Base-by-base conservation (phyloP, 1,139 yeast species). In the Spathaspora sp. region DNA sequence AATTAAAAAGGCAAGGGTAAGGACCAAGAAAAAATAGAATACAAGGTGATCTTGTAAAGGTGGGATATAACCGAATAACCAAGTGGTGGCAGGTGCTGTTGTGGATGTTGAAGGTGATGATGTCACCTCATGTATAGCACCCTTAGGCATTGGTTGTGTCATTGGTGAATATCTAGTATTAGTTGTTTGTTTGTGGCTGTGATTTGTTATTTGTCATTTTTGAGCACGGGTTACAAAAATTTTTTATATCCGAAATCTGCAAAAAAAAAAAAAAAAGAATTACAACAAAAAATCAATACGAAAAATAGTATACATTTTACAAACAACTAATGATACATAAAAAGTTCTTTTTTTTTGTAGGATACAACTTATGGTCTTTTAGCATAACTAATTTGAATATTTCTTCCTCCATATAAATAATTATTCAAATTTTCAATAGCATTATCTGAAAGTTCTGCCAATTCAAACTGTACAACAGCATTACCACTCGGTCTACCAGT, bases 391-490 rank as follows among this genome's bases (percentile, higher is more conserved):
- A 90, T 78, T 41, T 65, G 71, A 57, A 90, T 69, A 51, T 79
- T 81, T 58, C 95, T 82, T 41, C 88, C 90, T 56, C 97, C 98
- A 60, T 91, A 91, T 55, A 78, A 82, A 67, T 91, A 90, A 47
- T 82, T 82, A 62, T 88, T 76, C 61, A 91, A 78, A 66, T 85
- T 87, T 47, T 73, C 73, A 53, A 91, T 82, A 44, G 97, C 93
- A 48, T 76, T 70, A 44, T 82, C 86, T 1, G 98, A 96, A 48
- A 81, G 74, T 34, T 81, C 89, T 38, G 75, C 78, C 48, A 77
- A 73, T 52, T 81, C 87, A 59, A 88, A 89, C 62, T 84, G 82
- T 38, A 91, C 93, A 39, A 90, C 93, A 7, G 96, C 97, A 54
- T 78, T 72, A 37, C 98, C 98, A 4, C 85, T 74, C 20, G 96